Evolutionary conservation across 176 grass and related monocot genomes (phyloP).

Genomic region (Carex scoparia): DNA sequence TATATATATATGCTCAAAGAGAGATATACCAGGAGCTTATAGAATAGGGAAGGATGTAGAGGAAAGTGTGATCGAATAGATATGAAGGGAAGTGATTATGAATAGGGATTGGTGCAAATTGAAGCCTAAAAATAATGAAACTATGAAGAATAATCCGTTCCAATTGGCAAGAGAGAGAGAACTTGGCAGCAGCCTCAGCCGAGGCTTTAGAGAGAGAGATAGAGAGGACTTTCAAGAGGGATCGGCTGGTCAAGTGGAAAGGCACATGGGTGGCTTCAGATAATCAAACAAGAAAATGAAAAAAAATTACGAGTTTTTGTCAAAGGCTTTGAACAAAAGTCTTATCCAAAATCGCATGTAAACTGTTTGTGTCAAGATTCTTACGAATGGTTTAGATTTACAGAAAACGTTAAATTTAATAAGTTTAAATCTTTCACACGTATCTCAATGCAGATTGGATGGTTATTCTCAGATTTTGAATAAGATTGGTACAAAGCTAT

Average conservation of each 20-base stretch:
- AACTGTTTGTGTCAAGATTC: too few relatives aligned
- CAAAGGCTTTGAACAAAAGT: too few relatives aligned
- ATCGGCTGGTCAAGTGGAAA: slow-evolving; percentile 10
- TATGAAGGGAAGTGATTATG: not conserved
- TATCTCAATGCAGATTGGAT: too few relatives aligned
- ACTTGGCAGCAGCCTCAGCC: too few relatives aligned
- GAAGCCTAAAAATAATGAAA: not conserved
- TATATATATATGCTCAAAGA: not conserved
- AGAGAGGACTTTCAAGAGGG: not conserved
- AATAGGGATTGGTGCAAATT: slow-evolving; percentile 3
- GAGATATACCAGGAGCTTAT: not conserved
- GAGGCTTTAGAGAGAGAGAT: not conserved
- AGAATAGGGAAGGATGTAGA: not conserved
- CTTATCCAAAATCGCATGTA: too few relatives aligned
- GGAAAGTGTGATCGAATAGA: not conserved
- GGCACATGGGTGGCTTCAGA: slow-evolving; percentile 8
- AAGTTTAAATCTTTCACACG: too few relatives aligned
- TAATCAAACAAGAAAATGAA: too few relatives aligned
- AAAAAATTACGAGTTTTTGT: too few relatives aligned
- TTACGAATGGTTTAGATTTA: too few relatives aligned
- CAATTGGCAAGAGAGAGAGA: slow-evolving; percentile 13
- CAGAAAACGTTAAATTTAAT: too few relatives aligned
- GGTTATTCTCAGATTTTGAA: too few relatives aligned
- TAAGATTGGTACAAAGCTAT: too few relatives aligned
- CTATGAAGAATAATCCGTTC: not conserved